These are phyloP conservation scores for Marasmius oreades DNA, from an alignment of 1,284 basidiomycete species.

Conservation along the genomic window DNA sequence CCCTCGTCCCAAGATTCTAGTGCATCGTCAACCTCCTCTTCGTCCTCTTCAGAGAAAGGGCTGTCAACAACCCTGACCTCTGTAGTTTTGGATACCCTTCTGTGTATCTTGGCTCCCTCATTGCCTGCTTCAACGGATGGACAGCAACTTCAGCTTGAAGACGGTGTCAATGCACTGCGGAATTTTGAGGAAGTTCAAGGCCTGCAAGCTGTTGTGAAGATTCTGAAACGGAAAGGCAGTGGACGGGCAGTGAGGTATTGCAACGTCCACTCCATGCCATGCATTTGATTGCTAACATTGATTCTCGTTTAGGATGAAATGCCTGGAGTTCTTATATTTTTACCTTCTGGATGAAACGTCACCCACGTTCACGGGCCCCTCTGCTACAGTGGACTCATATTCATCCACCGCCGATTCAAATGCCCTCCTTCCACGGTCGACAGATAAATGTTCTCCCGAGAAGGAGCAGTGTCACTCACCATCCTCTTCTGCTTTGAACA, in stretches of 20 bases:
- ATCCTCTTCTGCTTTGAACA: slow-evolving; percentile 17
- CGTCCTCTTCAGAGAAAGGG: background rate
- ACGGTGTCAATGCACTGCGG: slow-evolving; percentile 37
- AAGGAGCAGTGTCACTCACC: background rate
- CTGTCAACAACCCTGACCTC: slow-evolving; percentile 46
- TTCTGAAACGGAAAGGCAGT: slow-evolving; percentile 79
- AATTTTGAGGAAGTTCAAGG: slow-evolving; percentile 75
- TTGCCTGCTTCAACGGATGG: slow-evolving; percentile 38
- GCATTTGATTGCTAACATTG: background rate
- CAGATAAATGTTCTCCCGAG: background rate
- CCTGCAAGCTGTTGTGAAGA: slow-evolving; percentile 75
- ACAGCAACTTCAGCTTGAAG: background rate
- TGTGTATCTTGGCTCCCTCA: slow-evolving; percentile 83
- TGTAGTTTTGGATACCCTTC: slow-evolving; percentile 73
- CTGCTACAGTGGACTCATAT: background rate
- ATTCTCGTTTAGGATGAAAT: slow-evolving; percentile 81
- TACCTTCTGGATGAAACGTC: slow-evolving; percentile 80
- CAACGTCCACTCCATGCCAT: background rate
- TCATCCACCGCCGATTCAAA: slow-evolving; percentile 5
- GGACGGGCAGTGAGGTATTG: slow-evolving; percentile 79
- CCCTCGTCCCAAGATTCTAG: slow-evolving; percentile 20
- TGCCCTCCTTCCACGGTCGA: background rate
- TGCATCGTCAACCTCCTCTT: slow-evolving; percentile 14
- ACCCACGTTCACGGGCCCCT: slow-evolving; percentile 12
- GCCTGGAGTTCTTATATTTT: slow-evolving; percentile 88